phyloP scores from a whole-genome alignment of 2,329 filamentous ascomycete genomes.

The Stagonosporopsis chrysanthemi region DNA sequence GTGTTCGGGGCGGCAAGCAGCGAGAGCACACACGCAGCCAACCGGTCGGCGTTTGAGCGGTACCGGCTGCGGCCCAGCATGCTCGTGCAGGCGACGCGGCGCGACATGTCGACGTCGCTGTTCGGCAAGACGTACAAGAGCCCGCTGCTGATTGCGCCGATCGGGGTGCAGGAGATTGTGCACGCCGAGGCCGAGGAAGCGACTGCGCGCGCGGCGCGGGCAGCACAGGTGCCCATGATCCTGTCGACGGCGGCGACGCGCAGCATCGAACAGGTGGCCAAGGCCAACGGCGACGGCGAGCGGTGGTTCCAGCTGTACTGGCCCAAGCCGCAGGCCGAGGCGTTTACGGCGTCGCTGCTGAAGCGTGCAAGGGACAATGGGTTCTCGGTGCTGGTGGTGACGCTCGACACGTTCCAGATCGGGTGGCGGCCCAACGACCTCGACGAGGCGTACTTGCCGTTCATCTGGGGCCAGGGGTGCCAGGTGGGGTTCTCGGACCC shows the following conservation, averaged over 20 bases:
- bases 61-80: constrained; percentile 52
- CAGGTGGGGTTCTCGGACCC: constrained; percentile 49
- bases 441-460: constrained; percentile 68
- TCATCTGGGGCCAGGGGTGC: constrained; percentile 56
- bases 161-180: constrained; percentile 74
- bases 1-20: constrained; percentile 50
- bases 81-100: constrained; percentile 49
- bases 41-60: constrained; percentile 50
- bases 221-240: constrained; percentile 69
- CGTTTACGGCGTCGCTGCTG: constrained; percentile 70
- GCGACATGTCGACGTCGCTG: constrained; percentile 39
- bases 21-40: constrained; percentile 47
- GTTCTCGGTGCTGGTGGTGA: constrained; percentile 73
- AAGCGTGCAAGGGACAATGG: constrained; percentile 67
- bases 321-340: constrained; percentile 69
- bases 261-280: constrained; percentile 71
- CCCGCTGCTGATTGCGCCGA: constrained; percentile 70
- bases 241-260: constrained; percentile 70
- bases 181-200: constrained; percentile 71
- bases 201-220: constrained; percentile 67
- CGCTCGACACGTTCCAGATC: constrained; percentile 74
- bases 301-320: constrained; percentile 81
- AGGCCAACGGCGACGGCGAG: constrained; percentile 63
- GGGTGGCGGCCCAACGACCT: constrained; percentile 74
- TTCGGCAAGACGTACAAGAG: constrained; percentile 56